Base-by-base conservation (phyloP, 2,329 filamentous ascomycete genomes). In the Teratosphaeria nubilosa region DNA sequence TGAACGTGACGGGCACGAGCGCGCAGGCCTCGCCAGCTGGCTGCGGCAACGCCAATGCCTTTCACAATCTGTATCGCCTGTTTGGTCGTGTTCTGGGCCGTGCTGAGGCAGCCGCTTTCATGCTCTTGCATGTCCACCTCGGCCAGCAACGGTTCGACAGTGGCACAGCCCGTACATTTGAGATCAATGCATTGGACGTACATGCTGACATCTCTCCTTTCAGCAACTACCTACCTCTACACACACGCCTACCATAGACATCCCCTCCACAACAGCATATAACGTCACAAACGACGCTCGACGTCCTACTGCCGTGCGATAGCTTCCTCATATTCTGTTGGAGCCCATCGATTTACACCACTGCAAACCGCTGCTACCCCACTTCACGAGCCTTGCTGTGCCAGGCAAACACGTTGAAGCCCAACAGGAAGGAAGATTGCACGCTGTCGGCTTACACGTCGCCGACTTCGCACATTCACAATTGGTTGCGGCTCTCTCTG, bases 401-500 rank as follows among this genome's bases (percentile, higher is more conserved):
- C 48, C 45, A 37, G 37, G 55, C 55, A 51, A 41, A 34, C 25
- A 32, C 25, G n/a, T 30, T n/a, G 51, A 30, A 32, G 55, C 41
- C 30, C 22, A 41, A 32, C 30, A n/a, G 34, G 16, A 48, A 56
- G 24, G 22, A 56, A 52, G 9, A 24, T 51, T 37, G 31, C 55
- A 56, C 55, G 41, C 22, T 52, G 48, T 56, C 45, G 55, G 55
- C 25, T 48, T 52, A 52, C 55, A 56, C 55, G 55, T 56, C 31
- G 48, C 41, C 25, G 45, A 31, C 48, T 22, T 20, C 55, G 31
- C 41, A 27, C 48, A 50, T 22, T 41, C 59, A 56, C 37, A 31
- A 54, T 24, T 57, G 37, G 58, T 56, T 59, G 60, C 60, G 60
- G 59, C 54, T 60, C 55, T 57, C 48, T 58, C 58, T 56, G 59